These are phyloP conservation scores for Chaetomium tenue DNA, from an alignment of 495 filamentous ascomycete species.

Conservation along the genomic window DNA sequence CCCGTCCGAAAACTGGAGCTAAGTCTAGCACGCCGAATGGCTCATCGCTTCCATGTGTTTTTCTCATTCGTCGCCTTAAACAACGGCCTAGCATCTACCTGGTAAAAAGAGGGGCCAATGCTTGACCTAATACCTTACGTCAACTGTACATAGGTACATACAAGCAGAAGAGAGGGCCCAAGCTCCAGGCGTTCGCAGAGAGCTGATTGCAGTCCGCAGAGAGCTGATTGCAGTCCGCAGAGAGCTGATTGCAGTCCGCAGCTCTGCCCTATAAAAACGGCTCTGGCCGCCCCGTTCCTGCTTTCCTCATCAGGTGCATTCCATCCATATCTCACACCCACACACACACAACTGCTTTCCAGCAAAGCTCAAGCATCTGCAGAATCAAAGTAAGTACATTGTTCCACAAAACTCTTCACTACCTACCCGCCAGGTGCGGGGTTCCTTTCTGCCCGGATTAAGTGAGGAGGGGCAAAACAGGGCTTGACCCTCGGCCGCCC, in stretches of 20 bases:
- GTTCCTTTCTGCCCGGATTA: slow-evolving; percentile 20
- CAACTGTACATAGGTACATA: slow-evolving; percentile 2
- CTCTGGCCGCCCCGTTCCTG: no score
- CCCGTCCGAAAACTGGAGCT: no score
- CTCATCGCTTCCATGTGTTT: neutral
- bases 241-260: neutral
- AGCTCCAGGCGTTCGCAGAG: neutral
- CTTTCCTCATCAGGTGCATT: neutral
- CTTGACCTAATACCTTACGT: slow-evolving; percentile 9
- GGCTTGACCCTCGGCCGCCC: slow-evolving; percentile 37
- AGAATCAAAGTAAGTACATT: neutral
- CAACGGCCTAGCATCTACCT: neutral
- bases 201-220: neutral
- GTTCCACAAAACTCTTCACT: neutral
- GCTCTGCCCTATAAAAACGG: no score
- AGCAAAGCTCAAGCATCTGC: neutral
- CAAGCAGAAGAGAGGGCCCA: slow-evolving; percentile 3
- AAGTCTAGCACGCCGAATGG: neutral
- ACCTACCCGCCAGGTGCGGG: slow-evolving; percentile 8
- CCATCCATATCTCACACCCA: no score
- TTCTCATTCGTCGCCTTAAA: neutral
- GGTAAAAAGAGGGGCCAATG: slow-evolving; percentile 9
- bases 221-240: neutral
- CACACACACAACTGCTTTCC: no score
- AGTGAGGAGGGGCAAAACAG: slow-evolving; percentile 38